These are phyloP conservation scores for Suillus ampliporus DNA, from an alignment of 768 basidiomycete species.

Conservation along the genomic window DNA sequence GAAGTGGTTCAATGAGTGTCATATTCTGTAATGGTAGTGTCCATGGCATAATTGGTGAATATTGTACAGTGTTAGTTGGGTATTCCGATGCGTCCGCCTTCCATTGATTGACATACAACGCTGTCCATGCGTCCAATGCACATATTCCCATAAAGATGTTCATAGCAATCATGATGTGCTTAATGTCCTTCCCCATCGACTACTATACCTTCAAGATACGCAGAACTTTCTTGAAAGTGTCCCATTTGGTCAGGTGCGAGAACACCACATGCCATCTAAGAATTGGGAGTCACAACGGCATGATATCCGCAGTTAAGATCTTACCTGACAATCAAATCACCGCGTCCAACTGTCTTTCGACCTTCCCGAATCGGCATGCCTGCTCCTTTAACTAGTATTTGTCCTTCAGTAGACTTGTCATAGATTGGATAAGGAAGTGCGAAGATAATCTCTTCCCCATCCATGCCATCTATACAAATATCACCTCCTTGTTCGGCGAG, in stretches of 20 bases:
- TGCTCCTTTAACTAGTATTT: conserved; percentile 56
- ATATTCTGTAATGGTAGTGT: not conserved
- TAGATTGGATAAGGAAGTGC: conserved; percentile 57
- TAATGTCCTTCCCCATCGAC: conserved; percentile 14
- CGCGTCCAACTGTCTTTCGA: conserved; percentile 57
- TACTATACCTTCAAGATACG: conserved; percentile 34
- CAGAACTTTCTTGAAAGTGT: conserved; percentile 35
- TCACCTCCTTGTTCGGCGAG: conserved; percentile 52
- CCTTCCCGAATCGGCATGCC: conserved; percentile 73
- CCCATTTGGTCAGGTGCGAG: conserved; percentile 38
- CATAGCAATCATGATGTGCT: conserved; percentile 29
- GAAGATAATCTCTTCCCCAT: conserved; percentile 58
- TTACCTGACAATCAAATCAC: conserved; percentile 69
- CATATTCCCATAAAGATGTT: conserved; percentile 23
- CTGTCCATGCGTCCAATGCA: conserved; percentile 19
- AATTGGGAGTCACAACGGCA: not conserved
- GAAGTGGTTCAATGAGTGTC: not conserved
- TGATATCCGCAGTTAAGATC: conserved; percentile 25
- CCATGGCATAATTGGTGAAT: conserved; percentile 21
- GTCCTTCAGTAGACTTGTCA: conserved; percentile 54
- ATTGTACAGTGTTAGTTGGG: conserved; percentile 33
- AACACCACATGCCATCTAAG: conserved; percentile 40
- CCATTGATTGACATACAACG: not conserved
- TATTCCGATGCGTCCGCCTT: conserved; percentile 7
- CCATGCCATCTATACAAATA: conserved; percentile 59